Evolutionary conservation across 2,329 filamentous ascomycete genomes (phyloP).

Genomic region (Clonostachys byssicola): DNA sequence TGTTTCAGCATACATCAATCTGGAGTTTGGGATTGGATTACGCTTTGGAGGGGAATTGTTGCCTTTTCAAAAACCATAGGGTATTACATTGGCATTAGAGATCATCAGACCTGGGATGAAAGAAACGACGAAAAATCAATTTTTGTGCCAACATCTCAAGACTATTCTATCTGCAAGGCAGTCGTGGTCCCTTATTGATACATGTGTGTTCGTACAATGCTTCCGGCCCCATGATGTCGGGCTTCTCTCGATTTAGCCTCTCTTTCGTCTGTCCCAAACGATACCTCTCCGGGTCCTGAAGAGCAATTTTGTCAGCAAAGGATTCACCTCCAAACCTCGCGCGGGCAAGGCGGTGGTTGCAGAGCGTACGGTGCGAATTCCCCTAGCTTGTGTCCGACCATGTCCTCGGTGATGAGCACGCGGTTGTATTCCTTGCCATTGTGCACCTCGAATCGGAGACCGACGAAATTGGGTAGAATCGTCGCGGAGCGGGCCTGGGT

Average conservation of each 20-base stretch:
- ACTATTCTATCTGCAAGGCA: too few species aligned
- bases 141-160: too few species aligned
- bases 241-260: neutral
- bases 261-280: slow-evolving; percentile 36
- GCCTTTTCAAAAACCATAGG: too few species aligned
- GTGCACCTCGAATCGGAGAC: slow-evolving; percentile 83
- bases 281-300: slow-evolving; percentile 57
- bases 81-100: too few species aligned
- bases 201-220: slow-evolving; percentile 1
- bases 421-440: slow-evolving; percentile 87
- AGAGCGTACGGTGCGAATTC: slow-evolving; percentile 80
- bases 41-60: neutral
- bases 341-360: neutral
- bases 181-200: neutral
- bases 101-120: slow-evolving; percentile 2
- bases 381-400: slow-evolving; percentile 93
- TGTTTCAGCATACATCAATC: neutral
- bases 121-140: neutral
- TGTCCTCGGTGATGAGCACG: slow-evolving; percentile 83
- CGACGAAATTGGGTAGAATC: slow-evolving; percentile 89
- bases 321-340: neutral
- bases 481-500: slow-evolving; percentile 86
- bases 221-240: neutral
- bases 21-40: slow-evolving; percentile 12
- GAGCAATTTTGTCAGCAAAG: neutral